Percentiles rank a stretch among this genome's conserved stretches.
Evolutionary conservation across 1,284 basidiomycete genomes (phyloP).

Genomic region (Ceratobasidium sp.): DNA sequence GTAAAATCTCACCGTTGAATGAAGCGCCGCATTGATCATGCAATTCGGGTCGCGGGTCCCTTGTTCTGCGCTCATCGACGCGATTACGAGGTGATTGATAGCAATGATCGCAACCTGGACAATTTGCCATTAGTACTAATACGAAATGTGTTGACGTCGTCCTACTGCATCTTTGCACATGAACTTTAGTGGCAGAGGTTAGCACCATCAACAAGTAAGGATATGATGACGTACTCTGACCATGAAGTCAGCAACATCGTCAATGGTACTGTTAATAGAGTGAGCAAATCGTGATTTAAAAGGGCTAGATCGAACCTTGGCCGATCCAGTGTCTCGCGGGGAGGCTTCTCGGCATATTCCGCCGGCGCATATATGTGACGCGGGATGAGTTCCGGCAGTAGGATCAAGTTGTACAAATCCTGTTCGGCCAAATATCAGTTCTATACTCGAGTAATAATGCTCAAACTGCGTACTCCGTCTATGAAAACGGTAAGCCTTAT

Average conservation of each 20-base stretch:
- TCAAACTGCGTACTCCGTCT: conserved; percentile 44
- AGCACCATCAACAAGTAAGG: neutral
- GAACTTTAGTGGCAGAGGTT: conserved; percentile 1
- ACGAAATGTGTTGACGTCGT: neutral
- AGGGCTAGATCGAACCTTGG: no score
- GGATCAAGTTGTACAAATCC: conserved; percentile 50
- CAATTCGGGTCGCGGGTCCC: conserved; percentile 35
- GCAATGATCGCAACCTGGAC: conserved; percentile 27
- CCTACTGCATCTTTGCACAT: conserved; percentile 40
- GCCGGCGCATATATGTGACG: conserved; percentile 41
- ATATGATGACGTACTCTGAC: conserved; percentile 44
- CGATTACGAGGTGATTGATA: conserved; percentile 44
- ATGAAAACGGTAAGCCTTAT: no score
- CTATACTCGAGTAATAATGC: neutral
- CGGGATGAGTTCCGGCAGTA: conserved; percentile 43
- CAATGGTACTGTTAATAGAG: conserved; percentile 42
- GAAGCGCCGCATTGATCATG: conserved; percentile 34
- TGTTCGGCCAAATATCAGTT: conserved; percentile 5
- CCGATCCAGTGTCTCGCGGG: no score
- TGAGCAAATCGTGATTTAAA: no score
- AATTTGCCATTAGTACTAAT: no score
- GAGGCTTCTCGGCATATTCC: conserved; percentile 22
- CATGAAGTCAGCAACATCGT: conserved; percentile 51
- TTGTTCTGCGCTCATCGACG: conserved; percentile 35
- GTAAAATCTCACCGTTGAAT: conserved; percentile 24